Evolutionary conservation across 2,329 filamentous ascomycete genomes (phyloP).

Genomic region (Xylaria sp.): DNA sequence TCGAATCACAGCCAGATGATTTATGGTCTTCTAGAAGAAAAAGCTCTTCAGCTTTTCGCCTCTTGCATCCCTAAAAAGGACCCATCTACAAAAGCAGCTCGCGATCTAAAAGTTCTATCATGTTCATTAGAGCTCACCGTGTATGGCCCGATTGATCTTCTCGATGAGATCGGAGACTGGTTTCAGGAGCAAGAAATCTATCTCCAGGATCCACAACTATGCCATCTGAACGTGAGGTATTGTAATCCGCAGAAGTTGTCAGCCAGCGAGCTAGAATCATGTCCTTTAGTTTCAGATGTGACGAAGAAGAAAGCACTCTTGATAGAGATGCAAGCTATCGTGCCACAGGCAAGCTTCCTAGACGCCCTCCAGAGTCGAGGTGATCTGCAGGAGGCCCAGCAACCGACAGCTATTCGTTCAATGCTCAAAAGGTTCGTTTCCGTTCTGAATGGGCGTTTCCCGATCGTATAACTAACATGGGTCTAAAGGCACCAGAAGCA

Average conservation of each 20-base stretch:
- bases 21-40: conserved; percentile 6
- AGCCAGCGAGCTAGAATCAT: conserved; percentile 26
- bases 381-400: conserved; percentile 3
- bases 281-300: conserved; percentile 10
- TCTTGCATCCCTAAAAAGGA: background rate
- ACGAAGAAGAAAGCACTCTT: background rate
- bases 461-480: background rate
- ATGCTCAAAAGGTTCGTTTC: conserved; percentile 4
- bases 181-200: conserved; percentile 50
- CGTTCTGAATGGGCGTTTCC: background rate
- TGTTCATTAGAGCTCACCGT: conserved; percentile 49
- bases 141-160: conserved; percentile 47
- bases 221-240: conserved; percentile 47
- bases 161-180: conserved; percentile 48
- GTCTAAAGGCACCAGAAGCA: conserved; percentile 25
- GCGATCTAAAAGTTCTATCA: background rate
- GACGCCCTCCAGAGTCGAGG: conserved; percentile 11
- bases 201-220: conserved; percentile 51
- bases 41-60: conserved; percentile 4
- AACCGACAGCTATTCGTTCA: conserved; percentile 5
- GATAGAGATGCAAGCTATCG: background rate
- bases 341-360: background rate
- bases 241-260: conserved; percentile 54
- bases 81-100: background rate
- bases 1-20: conserved; percentile 13